phyloP scores from a whole-genome alignment of 1,284 basidiomycete species.

The Bondarzewia mesenterica region DNA sequence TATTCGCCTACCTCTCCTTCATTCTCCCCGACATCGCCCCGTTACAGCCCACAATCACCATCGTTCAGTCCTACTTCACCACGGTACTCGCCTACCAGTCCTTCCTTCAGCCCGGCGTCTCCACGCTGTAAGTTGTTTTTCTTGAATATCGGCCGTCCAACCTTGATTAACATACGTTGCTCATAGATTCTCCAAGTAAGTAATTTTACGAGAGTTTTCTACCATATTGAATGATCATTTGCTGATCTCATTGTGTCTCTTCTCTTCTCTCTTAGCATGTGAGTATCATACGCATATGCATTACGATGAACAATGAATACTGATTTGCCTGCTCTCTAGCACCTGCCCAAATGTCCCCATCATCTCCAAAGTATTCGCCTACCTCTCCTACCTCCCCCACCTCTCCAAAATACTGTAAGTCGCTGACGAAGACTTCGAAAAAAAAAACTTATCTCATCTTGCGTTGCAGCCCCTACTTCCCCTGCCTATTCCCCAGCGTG shows the following conservation, averaged over 20 bases:
- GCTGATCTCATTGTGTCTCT: conserved; percentile 16
- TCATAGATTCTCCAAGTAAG: conserved; percentile 72
- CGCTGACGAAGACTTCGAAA: not conserved
- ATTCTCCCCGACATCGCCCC: conserved; percentile 80
- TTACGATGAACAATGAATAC: conserved; percentile 9
- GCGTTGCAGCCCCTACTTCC: conserved; percentile 60
- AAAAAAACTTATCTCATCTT: conserved; percentile 6
- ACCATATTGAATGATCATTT: conserved; percentile 11
- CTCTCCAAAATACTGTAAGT: conserved; percentile 83
- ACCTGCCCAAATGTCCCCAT: conserved; percentile 72
- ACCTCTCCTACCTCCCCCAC: conserved; percentile 79
- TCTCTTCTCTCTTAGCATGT: conserved; percentile 41
- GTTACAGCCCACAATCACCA: conserved; percentile 77
- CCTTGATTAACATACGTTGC: conserved; percentile 18
- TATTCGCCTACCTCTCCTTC: conserved; percentile 83
- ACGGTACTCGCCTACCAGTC: conserved; percentile 78
- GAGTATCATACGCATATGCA: conserved; percentile 29
- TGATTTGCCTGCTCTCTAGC: conserved; percentile 30
- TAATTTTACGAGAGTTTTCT: too few species aligned
- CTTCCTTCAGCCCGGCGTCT: conserved; percentile 81
- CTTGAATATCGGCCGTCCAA: conserved; percentile 17
- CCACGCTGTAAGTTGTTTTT: conserved; percentile 58
- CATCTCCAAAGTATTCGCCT: conserved; percentile 81
- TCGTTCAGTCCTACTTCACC: conserved; percentile 84
- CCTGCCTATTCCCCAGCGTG: conserved; percentile 80